A percentile compares a stretch with the other conserved stretches of the same genome.
These are phyloP conservation scores for Monilinia fructigena DNA, from an alignment of 2,329 filamentous ascomycete genomes.

Conservation along the genomic window DNA sequence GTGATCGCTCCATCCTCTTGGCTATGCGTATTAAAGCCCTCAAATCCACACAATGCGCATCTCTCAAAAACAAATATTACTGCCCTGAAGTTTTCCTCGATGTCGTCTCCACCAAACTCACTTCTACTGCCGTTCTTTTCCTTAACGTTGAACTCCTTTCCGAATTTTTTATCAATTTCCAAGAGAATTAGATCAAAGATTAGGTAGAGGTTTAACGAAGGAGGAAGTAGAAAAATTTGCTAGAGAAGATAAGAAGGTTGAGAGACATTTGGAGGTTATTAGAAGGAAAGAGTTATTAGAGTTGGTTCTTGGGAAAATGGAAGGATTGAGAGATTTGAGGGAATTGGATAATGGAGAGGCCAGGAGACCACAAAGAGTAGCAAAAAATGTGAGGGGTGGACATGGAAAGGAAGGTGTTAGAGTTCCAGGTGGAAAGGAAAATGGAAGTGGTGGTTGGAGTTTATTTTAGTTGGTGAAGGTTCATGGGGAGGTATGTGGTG, in stretches of 20 bases:
- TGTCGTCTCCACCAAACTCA: slow-evolving; percentile 90
- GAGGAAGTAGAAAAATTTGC: slow-evolving; percentile 87
- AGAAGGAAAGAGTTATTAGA: slow-evolving; percentile 89
- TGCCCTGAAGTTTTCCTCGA: slow-evolving; percentile 98
- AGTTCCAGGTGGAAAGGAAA: slow-evolving; percentile 1
- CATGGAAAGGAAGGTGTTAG: slow-evolving; percentile 16
- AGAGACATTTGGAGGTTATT: slow-evolving; percentile 87
- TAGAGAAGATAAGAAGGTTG: slow-evolving; percentile 86
- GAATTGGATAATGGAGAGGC: slow-evolving; percentile 64
- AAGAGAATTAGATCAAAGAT: slow-evolving; percentile 80
- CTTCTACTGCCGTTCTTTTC: slow-evolving; percentile 92
- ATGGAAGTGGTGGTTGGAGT: slow-evolving; percentile 20
- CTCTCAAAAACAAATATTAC: slow-evolving; percentile 86
- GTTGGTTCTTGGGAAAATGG: slow-evolving; percentile 93
- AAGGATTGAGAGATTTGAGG: slow-evolving; percentile 68
- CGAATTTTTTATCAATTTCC: slow-evolving; percentile 99
- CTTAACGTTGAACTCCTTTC: slow-evolving; percentile 94
- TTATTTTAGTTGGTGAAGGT: slow-evolving; percentile 16
- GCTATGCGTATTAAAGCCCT: slow-evolving; percentile 86
- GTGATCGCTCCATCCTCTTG: slow-evolving; percentile 85
- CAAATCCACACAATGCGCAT: slow-evolving; percentile 85
- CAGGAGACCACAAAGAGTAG: slow-evolving; percentile 30
- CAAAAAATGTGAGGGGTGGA: slow-evolving; percentile 9
- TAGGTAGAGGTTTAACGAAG: slow-evolving; percentile 76
- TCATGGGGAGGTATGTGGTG: background rate